Evolutionary conservation across 2,329 filamentous ascomycete genomes (phyloP).

Genomic region (Diatrype stigma): DNA sequence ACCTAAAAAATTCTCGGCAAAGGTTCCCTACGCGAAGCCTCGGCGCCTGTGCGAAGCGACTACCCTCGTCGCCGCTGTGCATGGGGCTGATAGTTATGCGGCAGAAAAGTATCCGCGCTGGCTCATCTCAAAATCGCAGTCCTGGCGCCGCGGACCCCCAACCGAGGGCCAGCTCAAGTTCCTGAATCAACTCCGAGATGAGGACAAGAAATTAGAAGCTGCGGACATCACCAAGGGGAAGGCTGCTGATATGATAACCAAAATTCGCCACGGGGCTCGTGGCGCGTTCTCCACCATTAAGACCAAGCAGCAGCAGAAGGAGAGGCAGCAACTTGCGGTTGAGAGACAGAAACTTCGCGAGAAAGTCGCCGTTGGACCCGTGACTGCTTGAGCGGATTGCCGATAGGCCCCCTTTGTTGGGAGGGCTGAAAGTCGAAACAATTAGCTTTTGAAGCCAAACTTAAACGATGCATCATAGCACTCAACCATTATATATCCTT

Average conservation of each 20-base stretch:
- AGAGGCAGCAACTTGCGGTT: conserved; percentile 31
- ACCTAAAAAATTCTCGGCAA: conserved; percentile 36
- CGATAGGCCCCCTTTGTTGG: too few relatives aligned
- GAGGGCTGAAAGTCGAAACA: too few relatives aligned
- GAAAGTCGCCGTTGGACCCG: conserved; percentile 52
- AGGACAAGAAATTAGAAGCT: conserved; percentile 48
- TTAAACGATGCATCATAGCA: too few relatives aligned
- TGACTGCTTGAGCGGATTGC: conserved; percentile 27
- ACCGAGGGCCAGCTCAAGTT: conserved; percentile 63
- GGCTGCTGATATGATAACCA: conserved; percentile 88
- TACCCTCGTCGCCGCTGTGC: conserved; percentile 71
- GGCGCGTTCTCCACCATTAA: conserved; percentile 55
- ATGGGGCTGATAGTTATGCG: conserved; percentile 81
- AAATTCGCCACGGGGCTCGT: conserved; percentile 77
- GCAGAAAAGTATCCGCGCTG: conserved; percentile 58
- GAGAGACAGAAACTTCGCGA: conserved; percentile 43
- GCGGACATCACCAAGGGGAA: conserved; percentile 70
- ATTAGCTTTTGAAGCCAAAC: too few relatives aligned
- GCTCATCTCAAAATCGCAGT: conserved; percentile 62
- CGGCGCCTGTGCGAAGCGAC: conserved; percentile 61
- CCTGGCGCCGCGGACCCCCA: conserved; percentile 68
- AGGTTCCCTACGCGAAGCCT: conserved; percentile 64
- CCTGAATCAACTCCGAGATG: conserved; percentile 60
- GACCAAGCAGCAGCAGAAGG: conserved; percentile 46
- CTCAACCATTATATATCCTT: too few relatives aligned